These are phyloP conservation scores for Xylariales sp. DNA, from an alignment of 2,329 filamentous ascomycete genomes.

Conservation along the genomic window DNA sequence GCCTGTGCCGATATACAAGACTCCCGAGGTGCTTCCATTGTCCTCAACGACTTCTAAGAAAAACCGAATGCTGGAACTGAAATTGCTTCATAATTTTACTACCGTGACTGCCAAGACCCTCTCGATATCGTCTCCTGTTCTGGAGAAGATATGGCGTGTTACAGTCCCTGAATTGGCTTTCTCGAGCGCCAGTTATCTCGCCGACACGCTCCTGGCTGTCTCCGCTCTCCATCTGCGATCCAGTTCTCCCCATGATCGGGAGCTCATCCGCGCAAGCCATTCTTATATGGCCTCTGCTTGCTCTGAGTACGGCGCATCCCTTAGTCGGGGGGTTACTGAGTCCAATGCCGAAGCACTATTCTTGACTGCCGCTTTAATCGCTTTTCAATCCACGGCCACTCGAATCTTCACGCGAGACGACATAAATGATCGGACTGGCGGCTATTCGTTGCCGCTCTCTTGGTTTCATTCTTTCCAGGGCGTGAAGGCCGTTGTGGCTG, in stretches of 20 bases:
- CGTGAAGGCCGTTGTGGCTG: slow-evolving; percentile 72
- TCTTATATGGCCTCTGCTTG: slow-evolving; percentile 73
- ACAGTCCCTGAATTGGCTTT: slow-evolving; percentile 72
- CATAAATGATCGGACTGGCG: slow-evolving; percentile 52
- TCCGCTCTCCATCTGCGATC: slow-evolving; percentile 72
- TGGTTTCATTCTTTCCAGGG: slow-evolving; percentile 77
- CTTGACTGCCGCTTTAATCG: slow-evolving; percentile 70
- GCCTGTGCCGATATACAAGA: slow-evolving; percentile 51
- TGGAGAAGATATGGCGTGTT: slow-evolving; percentile 69
- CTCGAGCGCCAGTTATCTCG: slow-evolving; percentile 66
- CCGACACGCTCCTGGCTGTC: slow-evolving; percentile 73
- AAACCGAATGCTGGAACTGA: slow-evolving; percentile 68
- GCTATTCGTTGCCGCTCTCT: slow-evolving; percentile 69
- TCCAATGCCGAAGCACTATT: slow-evolving; percentile 72
- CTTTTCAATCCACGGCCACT: slow-evolving; percentile 74
- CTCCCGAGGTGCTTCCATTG: slow-evolving; percentile 51
- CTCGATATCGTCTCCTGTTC: slow-evolving; percentile 62
- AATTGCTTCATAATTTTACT: slow-evolving; percentile 73
- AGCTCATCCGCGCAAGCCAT: slow-evolving; percentile 71
- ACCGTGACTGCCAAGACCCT: slow-evolving; percentile 70
- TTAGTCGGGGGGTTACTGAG: slow-evolving; percentile 67
- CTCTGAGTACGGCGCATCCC: slow-evolving; percentile 67
- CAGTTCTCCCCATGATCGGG: slow-evolving; percentile 66
- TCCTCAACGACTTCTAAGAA: slow-evolving; percentile 53
- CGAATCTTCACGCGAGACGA: slow-evolving; percentile 72